These are phyloP conservation scores for Fusarium denticulatum DNA, from an alignment of 2,329 filamentous ascomycete species.

Conservation along the genomic window DNA sequence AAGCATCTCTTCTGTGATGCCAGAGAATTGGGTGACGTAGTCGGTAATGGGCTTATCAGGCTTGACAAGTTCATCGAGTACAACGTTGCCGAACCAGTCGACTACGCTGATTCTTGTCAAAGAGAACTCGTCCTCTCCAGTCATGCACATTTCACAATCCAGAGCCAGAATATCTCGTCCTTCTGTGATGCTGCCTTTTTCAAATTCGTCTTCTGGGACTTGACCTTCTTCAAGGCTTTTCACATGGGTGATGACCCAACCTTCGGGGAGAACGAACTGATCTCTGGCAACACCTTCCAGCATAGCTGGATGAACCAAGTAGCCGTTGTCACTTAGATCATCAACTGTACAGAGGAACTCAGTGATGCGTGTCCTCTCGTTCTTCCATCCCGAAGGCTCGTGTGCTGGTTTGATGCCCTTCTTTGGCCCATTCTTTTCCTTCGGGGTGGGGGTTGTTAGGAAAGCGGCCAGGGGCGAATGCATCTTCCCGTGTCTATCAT, in stretches of 20 bases:
- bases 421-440: slow-evolving; percentile 70
- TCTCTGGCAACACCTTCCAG: slow-evolving; percentile 68
- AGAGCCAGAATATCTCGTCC: slow-evolving; percentile 83
- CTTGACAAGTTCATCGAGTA: slow-evolving; percentile 93
- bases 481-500: slow-evolving; percentile 81
- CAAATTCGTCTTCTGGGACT: slow-evolving; percentile 74
- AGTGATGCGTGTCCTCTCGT: slow-evolving; percentile 83
- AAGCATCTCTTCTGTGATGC: slow-evolving; percentile 89
- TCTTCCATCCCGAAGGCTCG: slow-evolving; percentile 73
- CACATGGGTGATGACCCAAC: slow-evolving; percentile 86
- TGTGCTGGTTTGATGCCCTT: slow-evolving; percentile 68
- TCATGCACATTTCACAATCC: slow-evolving; percentile 98
- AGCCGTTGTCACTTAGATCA: slow-evolving; percentile 85
- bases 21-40: slow-evolving; percentile 91
- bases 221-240: slow-evolving; percentile 72
- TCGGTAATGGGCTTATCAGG: slow-evolving; percentile 88
- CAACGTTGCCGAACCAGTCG: slow-evolving; percentile 82
- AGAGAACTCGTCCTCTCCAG: slow-evolving; percentile 79
- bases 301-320: slow-evolving; percentile 82
- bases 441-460: slow-evolving; percentile 77
- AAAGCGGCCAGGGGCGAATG: slow-evolving; percentile 90
- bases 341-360: slow-evolving; percentile 77
- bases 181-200: slow-evolving; percentile 84
- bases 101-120: slow-evolving; percentile 90
- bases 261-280: slow-evolving; percentile 66